These are phyloP conservation scores for Quercus lobata DNA, from an alignment of 331 rosid genomes.

Conservation along the genomic window DNA sequence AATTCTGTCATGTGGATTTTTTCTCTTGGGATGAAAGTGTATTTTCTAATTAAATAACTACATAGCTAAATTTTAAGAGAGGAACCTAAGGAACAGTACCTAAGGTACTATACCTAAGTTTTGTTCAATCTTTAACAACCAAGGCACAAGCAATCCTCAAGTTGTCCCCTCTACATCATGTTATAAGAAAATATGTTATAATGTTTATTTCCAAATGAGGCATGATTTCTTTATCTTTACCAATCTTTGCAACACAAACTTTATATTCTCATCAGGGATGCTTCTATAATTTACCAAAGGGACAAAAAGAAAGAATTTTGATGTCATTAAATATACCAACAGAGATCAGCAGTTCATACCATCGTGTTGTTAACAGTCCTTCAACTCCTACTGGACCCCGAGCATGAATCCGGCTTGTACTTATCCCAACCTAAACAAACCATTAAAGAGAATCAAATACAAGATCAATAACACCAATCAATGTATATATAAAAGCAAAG, in stretches of 20 bases:
- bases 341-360: slow-evolving; percentile 50
- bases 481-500: too few relatives aligned
- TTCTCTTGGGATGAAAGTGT: too few relatives aligned
- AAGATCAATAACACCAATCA: slow-evolving; percentile 1
- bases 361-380: slow-evolving; percentile 89
- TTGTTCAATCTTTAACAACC: not conserved
- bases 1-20: too few relatives aligned
- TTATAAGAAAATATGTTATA: not conserved
- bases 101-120: too few relatives aligned
- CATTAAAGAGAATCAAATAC: slow-evolving; percentile 5
- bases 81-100: too few relatives aligned
- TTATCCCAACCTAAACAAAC: slow-evolving; percentile 73
- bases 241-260: not conserved
- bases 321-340: not conserved
- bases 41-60: too few relatives aligned
- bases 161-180: not conserved
- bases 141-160: not conserved
- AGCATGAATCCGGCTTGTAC: slow-evolving; percentile 97
- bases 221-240: not conserved
- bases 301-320: not conserved
- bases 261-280: not conserved
- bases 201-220: not conserved
- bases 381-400: slow-evolving; percentile 99
- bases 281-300: not conserved
- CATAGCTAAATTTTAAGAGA: too few relatives aligned